phyloP scores from a whole-genome alignment of 495 filamentous ascomycete species.

The Aspergillus kassunensis region DNA sequence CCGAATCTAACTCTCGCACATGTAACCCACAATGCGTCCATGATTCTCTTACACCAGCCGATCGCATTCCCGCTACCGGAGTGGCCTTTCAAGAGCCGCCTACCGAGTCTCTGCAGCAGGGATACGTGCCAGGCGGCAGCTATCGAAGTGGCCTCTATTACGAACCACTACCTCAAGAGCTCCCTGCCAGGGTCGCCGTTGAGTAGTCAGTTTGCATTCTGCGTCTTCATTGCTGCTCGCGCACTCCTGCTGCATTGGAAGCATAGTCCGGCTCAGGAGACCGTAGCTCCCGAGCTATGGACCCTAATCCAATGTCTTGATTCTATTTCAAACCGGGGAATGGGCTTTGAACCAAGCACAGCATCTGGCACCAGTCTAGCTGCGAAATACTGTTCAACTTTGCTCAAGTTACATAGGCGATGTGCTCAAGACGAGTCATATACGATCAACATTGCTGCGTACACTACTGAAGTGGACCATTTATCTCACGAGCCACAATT shows the following conservation, averaged over 20 bases:
- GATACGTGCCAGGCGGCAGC: conserved; percentile 7
- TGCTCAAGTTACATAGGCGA: not conserved
- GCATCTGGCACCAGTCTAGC: not conserved
- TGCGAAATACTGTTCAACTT: conserved; percentile 5
- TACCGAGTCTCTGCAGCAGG: not conserved
- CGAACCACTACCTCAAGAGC: not conserved
- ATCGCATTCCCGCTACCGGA: conserved; percentile 3
- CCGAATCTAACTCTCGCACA: conserved; percentile 9
- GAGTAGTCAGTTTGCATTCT: conserved; percentile 4
- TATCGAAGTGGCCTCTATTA: conserved; percentile 1
- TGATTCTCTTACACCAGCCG: conserved; percentile 9
- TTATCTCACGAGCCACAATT: not conserved
- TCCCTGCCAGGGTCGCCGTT: not conserved
- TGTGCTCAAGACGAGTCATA: not conserved
- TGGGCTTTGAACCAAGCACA: conserved; percentile 1
- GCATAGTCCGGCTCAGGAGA: conserved; percentile 12
- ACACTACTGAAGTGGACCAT: conserved; percentile 2
- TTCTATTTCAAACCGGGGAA: conserved; percentile 27
- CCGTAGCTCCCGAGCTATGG: conserved; percentile 25
- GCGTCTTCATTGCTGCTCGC: conserved; percentile 26
- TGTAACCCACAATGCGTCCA: conserved; percentile 7
- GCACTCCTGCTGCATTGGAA: conserved; percentile 29
- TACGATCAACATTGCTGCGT: not conserved
- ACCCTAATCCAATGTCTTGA: conserved; percentile 28
- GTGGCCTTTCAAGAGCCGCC: conserved; percentile 6